Conservation (phyloP, 2,329 filamentous ascomycete species). For the Talaromyces islandicus region DNA sequence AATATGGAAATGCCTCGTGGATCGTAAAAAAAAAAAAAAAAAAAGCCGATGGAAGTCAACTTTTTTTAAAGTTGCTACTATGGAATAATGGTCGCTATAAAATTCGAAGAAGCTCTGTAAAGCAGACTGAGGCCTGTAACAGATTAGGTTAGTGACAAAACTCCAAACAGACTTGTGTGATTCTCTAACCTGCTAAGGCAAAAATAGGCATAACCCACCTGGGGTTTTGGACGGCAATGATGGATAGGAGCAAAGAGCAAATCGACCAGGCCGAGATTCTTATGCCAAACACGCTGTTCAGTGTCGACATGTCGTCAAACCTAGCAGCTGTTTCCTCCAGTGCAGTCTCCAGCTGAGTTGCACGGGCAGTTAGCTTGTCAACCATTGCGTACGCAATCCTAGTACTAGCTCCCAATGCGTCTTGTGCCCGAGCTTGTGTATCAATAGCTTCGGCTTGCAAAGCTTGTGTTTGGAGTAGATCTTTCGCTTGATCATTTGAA, state of each 20-base stretch:
- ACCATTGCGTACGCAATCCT: conserved; percentile 26
- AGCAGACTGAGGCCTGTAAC: neutral
- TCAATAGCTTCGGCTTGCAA: conserved; percentile 26
- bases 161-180: neutral
- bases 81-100: neutral
- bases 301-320: conserved; percentile 15
- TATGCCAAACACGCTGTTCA: conserved; percentile 14
- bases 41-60: neutral
- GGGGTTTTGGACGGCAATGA: conserved; percentile 19
- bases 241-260: conserved; percentile 18
- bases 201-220: conserved; percentile 17
- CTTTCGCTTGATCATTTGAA: conserved; percentile 26
- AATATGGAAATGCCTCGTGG: neutral
- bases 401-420: conserved; percentile 20
- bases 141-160: neutral
- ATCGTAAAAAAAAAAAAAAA: neutral
- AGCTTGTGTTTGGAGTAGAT: conserved; percentile 27
- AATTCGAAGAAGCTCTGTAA: neutral
- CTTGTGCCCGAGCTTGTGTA: conserved; percentile 21
- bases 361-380: conserved; percentile 20
- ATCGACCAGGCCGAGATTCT: conserved; percentile 18
- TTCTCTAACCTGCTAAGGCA: conserved; percentile 7
- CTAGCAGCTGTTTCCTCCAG: conserved; percentile 24
- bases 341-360: conserved; percentile 25
- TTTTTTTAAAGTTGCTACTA: neutral